Evolutionary conservation across 768 basidiomycete species (phyloP).

Genomic region (Cyclocybe cylindracea): DNA sequence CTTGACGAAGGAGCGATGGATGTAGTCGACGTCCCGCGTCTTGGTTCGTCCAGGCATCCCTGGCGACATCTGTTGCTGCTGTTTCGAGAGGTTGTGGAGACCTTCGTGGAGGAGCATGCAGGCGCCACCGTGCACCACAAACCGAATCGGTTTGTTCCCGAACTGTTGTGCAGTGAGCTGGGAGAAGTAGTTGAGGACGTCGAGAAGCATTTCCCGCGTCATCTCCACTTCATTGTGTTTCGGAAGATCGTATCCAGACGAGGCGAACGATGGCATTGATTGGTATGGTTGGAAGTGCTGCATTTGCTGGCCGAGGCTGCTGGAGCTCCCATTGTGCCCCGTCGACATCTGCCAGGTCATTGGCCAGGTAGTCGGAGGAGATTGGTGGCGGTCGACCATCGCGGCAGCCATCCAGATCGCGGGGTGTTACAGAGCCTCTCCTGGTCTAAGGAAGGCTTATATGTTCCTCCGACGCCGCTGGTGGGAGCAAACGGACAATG

Average conservation of each 20-base stretch:
- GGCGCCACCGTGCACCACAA: conserved; percentile 73
- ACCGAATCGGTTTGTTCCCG: conserved; percentile 46
- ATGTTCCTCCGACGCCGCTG: too few relatives aligned
- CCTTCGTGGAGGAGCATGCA: conserved; percentile 69
- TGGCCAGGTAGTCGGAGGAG: neutral
- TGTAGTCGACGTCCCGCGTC: conserved; percentile 71
- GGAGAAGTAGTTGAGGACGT: conserved; percentile 54
- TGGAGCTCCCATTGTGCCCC: neutral
- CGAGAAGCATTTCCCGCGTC: conserved; percentile 40
- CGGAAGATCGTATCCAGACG: conserved; percentile 8
- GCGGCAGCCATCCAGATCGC: neutral
- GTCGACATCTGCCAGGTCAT: neutral
- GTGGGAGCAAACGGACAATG: too few relatives aligned
- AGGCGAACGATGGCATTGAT: neutral
- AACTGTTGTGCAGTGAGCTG: conserved; percentile 46
- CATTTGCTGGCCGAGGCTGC: neutral
- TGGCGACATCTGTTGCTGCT: conserved; percentile 26
- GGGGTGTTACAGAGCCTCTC: neutral
- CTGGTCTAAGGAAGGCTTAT: too few relatives aligned
- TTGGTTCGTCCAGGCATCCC: conserved; percentile 43
- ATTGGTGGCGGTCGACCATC: neutral
- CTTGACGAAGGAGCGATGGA: conserved; percentile 57
- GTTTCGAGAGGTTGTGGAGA: conserved; percentile 31
- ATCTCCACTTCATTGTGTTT: conserved; percentile 41
- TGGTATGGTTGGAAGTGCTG: neutral